These are phyloP conservation scores for Moringa oleifera DNA, from an alignment of 345 rosid genomes.

Conservation along the genomic window DNA sequence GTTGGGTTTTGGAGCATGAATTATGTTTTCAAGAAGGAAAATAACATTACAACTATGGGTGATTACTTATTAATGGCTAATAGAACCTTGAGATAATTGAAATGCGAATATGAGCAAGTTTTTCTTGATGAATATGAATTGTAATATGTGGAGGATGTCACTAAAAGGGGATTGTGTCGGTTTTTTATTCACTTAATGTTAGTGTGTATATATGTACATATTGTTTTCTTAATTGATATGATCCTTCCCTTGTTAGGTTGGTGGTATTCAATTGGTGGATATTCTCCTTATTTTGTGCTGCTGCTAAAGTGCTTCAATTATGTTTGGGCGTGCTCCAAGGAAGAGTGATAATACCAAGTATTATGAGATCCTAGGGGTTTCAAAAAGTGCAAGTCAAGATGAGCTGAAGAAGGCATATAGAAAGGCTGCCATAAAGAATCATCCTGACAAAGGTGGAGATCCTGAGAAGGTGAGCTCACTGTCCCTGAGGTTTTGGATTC, in stretches of 20 bases:
- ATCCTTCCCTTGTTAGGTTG: neutral
- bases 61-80: too few relatives aligned
- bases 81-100: too few relatives aligned
- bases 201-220: too few relatives aligned
- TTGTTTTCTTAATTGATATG: neutral
- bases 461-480: slow-evolving; percentile 53
- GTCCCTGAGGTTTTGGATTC: too few relatives aligned
- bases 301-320: slow-evolving; percentile 26
- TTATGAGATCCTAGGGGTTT: slow-evolving; percentile 43
- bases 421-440: slow-evolving; percentile 58
- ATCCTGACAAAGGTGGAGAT: slow-evolving; percentile 69
- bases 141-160: neutral
- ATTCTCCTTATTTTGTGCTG: neutral
- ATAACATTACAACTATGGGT: too few relatives aligned
- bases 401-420: slow-evolving; percentile 57
- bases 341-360: slow-evolving; percentile 34
- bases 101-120: too few relatives aligned
- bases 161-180: neutral
- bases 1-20: too few relatives aligned
- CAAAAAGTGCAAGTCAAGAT: slow-evolving; percentile 41
- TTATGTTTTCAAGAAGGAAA: too few relatives aligned
- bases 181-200: too few relatives aligned
- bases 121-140: neutral
- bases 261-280: slow-evolving; percentile 4
- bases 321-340: slow-evolving; percentile 44